Evolutionary conservation across 345 rosid genomes (phyloP).

Genomic region (Linum trigynum): DNA sequence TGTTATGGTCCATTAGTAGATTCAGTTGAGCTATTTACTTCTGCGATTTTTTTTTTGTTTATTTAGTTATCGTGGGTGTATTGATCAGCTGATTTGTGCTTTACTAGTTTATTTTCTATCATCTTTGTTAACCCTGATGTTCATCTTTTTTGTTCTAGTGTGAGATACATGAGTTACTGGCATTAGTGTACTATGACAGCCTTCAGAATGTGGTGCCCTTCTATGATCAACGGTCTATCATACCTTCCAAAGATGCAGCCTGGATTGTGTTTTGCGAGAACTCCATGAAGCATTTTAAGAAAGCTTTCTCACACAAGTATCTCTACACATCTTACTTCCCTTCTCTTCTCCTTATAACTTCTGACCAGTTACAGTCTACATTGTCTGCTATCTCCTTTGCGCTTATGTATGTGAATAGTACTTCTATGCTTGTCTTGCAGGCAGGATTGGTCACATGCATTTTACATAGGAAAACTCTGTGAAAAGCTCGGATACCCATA

Average conservation of each 20-base stretch:
- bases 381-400: not conserved
- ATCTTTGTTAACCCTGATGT: slow-evolving; percentile 17
- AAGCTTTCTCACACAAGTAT: slow-evolving; percentile 77
- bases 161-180: slow-evolving; percentile 89
- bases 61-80: too few relatives aligned
- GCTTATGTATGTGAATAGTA: not conserved
- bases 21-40: too few relatives aligned
- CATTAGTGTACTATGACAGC: slow-evolving; percentile 94
- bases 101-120: not conserved
- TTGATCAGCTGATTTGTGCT: not conserved
- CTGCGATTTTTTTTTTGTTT: too few relatives aligned
- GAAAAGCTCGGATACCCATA: slow-evolving; percentile 75
- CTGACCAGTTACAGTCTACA: not conserved
- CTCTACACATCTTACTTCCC: slow-evolving; percentile 7
- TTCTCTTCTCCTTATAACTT: slow-evolving; percentile 9
- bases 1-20: too few relatives aligned
- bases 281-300: slow-evolving; percentile 79
- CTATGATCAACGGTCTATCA: slow-evolving; percentile 73
- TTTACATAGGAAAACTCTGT: slow-evolving; percentile 90
- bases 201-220: slow-evolving; percentile 93
- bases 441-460: slow-evolving; percentile 95
- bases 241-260: slow-evolving; percentile 69
- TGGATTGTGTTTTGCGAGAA: slow-evolving; percentile 74
- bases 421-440: slow-evolving; percentile 30
- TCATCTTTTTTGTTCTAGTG: slow-evolving; percentile 44